phyloP scores from a whole-genome alignment of 2,329 filamentous ascomycete genomes.

The Pleoardoris graminearum region DNA sequence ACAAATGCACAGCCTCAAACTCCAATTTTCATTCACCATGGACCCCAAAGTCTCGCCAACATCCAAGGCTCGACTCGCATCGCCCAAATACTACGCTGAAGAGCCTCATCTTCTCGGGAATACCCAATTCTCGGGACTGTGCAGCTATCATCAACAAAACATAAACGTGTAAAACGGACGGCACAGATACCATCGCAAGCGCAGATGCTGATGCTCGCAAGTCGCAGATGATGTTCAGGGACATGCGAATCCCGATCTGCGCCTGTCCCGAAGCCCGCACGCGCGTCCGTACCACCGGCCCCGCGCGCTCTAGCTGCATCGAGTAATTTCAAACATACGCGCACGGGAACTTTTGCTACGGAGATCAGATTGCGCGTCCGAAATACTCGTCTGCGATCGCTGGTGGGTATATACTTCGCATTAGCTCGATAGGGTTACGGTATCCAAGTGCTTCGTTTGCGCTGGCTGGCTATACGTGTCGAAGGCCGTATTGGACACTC shows the following conservation, averaged over 20 bases:
- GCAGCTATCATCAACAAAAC: neutral
- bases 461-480: no score
- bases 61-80: neutral
- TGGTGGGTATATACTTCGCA: neutral
- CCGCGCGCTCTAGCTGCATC: neutral
- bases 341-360: neutral
- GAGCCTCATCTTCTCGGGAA: neutral
- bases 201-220: neutral
- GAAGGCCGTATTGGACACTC: no score
- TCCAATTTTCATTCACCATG: constrained; percentile 10
- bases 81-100: neutral
- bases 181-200: neutral
- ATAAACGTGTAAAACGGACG: neutral
- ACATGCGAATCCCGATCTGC: constrained; percentile 3
- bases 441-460: no score
- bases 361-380: constrained; percentile 1
- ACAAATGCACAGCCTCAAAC: constrained; percentile 6
- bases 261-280: constrained; percentile 5
- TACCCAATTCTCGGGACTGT: neutral
- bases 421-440: neutral
- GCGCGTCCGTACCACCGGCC: constrained; percentile 3
- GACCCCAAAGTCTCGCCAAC: no score
- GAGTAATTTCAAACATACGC: constrained; percentile 1
- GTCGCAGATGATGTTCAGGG: neutral
- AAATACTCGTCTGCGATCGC: neutral